Percentiles rank a stretch among this genome's conserved stretches.
Evolutionary conservation across 2,329 filamentous ascomycete species (phyloP).

Genomic region (Grosmannia clavigera): DNA sequence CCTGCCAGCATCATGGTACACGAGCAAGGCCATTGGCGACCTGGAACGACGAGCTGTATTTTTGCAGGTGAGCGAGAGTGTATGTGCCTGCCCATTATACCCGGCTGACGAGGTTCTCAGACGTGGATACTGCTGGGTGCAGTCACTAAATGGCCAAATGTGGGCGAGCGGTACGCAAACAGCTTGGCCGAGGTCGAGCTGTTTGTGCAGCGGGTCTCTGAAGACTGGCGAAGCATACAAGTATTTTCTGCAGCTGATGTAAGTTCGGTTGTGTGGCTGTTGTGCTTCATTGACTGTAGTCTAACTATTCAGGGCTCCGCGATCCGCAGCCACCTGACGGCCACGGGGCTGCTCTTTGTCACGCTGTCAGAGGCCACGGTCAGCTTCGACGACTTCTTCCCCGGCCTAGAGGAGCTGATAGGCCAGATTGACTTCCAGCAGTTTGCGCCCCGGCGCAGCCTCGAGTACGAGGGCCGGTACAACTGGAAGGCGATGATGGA

Average conservation of each 20-base stretch:
- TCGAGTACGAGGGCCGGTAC: constrained; percentile 3
- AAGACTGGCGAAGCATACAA: constrained; percentile 1
- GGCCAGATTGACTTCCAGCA: constrained; percentile 1
- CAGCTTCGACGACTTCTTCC: not conserved
- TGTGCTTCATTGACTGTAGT: no score
- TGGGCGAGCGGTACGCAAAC: not conserved
- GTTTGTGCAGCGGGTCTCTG: not conserved
- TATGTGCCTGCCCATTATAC: not conserved
- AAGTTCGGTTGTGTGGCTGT: not conserved
- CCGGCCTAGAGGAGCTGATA: not conserved
- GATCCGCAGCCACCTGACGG: constrained; percentile 3
- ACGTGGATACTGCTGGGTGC: constrained; percentile 3
- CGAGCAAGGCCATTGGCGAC: not conserved
- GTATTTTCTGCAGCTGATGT: not conserved
- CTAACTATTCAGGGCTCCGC: not conserved
- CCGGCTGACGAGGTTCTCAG: not conserved
- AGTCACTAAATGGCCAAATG: not conserved
- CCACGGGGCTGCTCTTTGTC: constrained; percentile 3
- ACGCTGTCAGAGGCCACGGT: constrained; percentile 1
- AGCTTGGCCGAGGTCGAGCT: not conserved
- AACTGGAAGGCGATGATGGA: constrained; percentile 8
- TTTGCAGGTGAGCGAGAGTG: not conserved
- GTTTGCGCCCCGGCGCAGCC: not conserved
- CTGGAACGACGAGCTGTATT: constrained; percentile 4
- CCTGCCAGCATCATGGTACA: constrained; percentile 5